These are phyloP conservation scores for Globisporangium takayamanum DNA, from an alignment of 352 stramenopile genomes.

Conservation along the genomic window DNA sequence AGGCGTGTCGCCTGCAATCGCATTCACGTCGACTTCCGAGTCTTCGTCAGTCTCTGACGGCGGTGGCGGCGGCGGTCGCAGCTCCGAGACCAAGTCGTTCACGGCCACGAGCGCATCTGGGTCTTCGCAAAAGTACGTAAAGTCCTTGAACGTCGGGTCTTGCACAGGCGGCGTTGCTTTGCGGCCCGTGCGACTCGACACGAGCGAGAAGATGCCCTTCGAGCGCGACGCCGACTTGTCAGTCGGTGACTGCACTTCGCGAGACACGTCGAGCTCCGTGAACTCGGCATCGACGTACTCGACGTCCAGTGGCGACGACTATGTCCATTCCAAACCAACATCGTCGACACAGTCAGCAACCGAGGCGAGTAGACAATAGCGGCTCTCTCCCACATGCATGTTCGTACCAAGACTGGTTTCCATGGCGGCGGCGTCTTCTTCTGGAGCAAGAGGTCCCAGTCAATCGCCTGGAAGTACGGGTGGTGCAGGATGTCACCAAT, in stretches of 20 bases:
- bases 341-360: background rate
- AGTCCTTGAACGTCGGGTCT: constrained; percentile 87
- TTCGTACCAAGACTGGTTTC: constrained; percentile 67
- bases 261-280: constrained; percentile 76
- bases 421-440: constrained; percentile 81
- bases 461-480: constrained; percentile 69
- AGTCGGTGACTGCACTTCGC: constrained; percentile 78
- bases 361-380: background rate
- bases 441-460: constrained; percentile 83
- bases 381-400: background rate
- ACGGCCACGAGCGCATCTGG: constrained; percentile 81
- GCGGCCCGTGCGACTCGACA: constrained; percentile 54
- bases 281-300: constrained; percentile 86
- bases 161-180: constrained; percentile 76
- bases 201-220: constrained; percentile 79
- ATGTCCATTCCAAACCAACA: too few relatives aligned
- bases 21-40: constrained; percentile 15
- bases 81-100: constrained; percentile 69
- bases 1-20: constrained; percentile 17
- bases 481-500: constrained; percentile 85
- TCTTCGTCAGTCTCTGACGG: constrained; percentile 29
- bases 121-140: constrained; percentile 88
- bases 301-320: constrained; percentile 77
- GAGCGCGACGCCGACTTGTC: constrained; percentile 68
- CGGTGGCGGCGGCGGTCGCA: constrained; percentile 46